Evolutionary conservation across 129 eudicot genomes (phyloP).

Genomic region (Pittosporum tobira): DNA sequence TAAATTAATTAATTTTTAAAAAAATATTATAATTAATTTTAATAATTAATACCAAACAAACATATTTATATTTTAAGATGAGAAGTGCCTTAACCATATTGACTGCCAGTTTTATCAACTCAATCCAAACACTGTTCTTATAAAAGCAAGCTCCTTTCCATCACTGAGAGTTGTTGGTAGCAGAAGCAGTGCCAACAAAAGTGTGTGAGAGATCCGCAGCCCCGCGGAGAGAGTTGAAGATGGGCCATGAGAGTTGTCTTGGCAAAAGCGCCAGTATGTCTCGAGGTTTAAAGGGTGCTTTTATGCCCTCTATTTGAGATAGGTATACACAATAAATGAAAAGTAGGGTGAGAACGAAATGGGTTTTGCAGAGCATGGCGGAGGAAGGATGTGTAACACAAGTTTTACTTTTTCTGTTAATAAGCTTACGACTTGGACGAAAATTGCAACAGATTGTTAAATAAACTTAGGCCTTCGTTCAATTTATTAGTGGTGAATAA

Average conservation of each 20-base stretch:
- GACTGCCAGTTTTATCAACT: slow-evolving; percentile 64
- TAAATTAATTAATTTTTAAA: no score
- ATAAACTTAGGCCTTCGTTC: no score
- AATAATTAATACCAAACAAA: no score
- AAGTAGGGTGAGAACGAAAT: slow-evolving; percentile 8
- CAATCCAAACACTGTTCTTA: slow-evolving; percentile 77
- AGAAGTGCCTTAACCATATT: slow-evolving; percentile 95
- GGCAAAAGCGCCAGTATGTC: slow-evolving; percentile 81
- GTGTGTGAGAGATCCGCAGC: slow-evolving; percentile 81
- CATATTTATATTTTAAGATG: slow-evolving; percentile 97
- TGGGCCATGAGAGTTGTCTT: slow-evolving; percentile 75
- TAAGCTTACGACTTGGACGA: no score
- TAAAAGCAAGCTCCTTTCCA: slow-evolving; percentile 99
- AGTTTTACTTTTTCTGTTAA: no score
- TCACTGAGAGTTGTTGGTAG: slow-evolving; percentile 23
- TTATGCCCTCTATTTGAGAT: slow-evolving; percentile 23
- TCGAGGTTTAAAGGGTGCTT: slow-evolving; percentile 47
- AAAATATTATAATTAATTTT: no score
- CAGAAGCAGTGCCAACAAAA: slow-evolving; percentile 77
- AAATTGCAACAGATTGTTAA: no score
- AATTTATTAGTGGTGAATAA: no score
- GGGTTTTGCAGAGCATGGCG: slow-evolving; percentile 22
- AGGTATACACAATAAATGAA: background rate
- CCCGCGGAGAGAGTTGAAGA: slow-evolving; percentile 45
- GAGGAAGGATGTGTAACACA: slow-evolving; percentile 10